Evolutionary conservation across 257 asterid genomes (phyloP), one percentile per base, ranked within the genome.

Genomic region (Solanum sejunctum): DNA sequence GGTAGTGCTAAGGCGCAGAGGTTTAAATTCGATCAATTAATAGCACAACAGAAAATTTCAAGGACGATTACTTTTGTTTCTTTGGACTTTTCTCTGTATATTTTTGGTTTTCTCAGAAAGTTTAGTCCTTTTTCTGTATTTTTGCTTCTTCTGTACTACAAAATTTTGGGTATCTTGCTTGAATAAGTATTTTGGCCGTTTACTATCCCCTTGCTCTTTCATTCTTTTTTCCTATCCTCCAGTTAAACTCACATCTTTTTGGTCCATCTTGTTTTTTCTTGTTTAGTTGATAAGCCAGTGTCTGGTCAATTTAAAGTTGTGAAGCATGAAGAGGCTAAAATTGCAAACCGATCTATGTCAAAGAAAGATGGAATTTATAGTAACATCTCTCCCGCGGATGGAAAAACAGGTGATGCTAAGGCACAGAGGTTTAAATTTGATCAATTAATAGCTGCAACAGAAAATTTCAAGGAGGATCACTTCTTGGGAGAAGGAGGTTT

Each of bases 401-500:
- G 54, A 8, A 88, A 84, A 49, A 41, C 79, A 57, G 87, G 83
- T 60, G 66, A 49, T 6, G 75, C 79, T 52, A 88, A 84, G 71
- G 90, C 86, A 3, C 85, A 80, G 72, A 67, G 66, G 80, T 91
- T 91, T 55, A 72, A 41, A 20, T 91, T 77, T 63, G 77, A 64
- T 56, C 88, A 85, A 41, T 49, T 88, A n/a, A 88, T 89, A 20
- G 85, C 86, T 64, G 98, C 98, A 36, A 92, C 98, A 2, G 92
- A 91, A 63, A 69, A 88, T 71, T 94, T 94, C 91, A 92, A 86
- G 72, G 71, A 52, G 7, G 95, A 90, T 9, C 85, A 91, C 87
- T 89, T 92, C 87, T 82, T 94, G 17, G 98, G 98, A 5, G 96
- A 94, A 86, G 97, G 98, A 55, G 96, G 98, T 28, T 94, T 94